These are phyloP conservation scores for Delitschia confertaspora DNA, from an alignment of 495 filamentous ascomycete genomes.

Conservation along the genomic window DNA sequence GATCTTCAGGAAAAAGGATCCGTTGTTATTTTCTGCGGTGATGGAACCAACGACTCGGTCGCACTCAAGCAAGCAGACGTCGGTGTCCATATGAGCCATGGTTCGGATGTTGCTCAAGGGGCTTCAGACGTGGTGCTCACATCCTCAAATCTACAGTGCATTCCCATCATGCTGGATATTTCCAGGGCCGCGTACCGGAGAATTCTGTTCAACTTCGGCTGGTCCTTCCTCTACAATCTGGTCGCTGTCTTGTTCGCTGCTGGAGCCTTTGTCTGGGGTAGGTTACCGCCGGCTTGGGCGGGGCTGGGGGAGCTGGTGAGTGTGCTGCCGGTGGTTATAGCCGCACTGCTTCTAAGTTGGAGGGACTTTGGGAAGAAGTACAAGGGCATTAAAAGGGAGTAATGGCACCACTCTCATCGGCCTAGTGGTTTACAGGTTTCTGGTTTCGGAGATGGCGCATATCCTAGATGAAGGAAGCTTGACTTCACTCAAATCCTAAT, in stretches of 20 bases:
- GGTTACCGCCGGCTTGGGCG: conserved; percentile 66
- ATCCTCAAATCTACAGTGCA: conserved; percentile 45
- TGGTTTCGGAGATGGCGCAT: no score
- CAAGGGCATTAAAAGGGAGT: conserved; percentile 5
- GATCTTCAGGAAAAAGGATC: conserved; percentile 26
- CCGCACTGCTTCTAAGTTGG: conserved; percentile 45
- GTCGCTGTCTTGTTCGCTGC: conserved; percentile 62
- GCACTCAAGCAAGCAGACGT: conserved; percentile 66
- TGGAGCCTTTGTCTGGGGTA: conserved; percentile 54
- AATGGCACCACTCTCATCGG: background rate
- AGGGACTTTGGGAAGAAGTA: conserved; percentile 19
- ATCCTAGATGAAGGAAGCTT: no score
- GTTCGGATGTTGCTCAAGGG: conserved; percentile 55
- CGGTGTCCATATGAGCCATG: conserved; percentile 57
- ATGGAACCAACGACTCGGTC: conserved; percentile 74
- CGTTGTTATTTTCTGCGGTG: conserved; percentile 60
- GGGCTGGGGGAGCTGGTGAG: conserved; percentile 72
- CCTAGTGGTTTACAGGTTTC: no score
- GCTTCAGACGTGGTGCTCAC: conserved; percentile 66
- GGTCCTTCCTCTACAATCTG: conserved; percentile 66
- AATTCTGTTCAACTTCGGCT: conserved; percentile 63
- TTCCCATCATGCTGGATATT: conserved; percentile 52
- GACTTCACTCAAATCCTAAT: no score
- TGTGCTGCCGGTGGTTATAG: conserved; percentile 61
- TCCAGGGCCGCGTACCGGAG: conserved; percentile 46